Percentiles rank a stretch among this genome's conserved stretches.
phyloP scores from a whole-genome alignment of 768 basidiomycete genomes.

The Psilocybe azurescens region DNA sequence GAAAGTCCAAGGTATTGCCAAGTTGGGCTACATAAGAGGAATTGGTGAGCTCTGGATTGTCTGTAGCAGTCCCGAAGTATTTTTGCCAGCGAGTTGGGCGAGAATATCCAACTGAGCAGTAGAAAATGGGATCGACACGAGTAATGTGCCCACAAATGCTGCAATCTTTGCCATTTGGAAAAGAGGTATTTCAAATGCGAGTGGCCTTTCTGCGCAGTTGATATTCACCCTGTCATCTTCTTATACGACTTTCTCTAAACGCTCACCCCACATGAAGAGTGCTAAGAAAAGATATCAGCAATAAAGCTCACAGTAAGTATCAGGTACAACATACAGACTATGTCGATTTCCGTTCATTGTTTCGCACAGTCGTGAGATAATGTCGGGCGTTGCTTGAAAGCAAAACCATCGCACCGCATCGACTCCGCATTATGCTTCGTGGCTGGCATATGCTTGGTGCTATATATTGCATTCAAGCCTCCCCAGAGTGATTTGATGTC shows the following conservation, averaged over 20 bases:
- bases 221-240: background rate
- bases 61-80: constrained; percentile 57
- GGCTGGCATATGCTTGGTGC: background rate
- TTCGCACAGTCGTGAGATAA: constrained; percentile 27
- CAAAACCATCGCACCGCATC: constrained; percentile 8
- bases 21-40: constrained; percentile 44
- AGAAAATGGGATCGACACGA: constrained; percentile 14
- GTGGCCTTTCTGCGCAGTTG: background rate
- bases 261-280: background rate
- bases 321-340: constrained; percentile 1
- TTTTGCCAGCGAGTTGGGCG: constrained; percentile 48
- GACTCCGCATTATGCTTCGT: constrained; percentile 13
- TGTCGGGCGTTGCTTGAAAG: background rate
- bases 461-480: constrained; percentile 8
- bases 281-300: constrained; percentile 4
- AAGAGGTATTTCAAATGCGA: background rate
- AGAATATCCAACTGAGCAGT: constrained; percentile 22
- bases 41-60: constrained; percentile 52
- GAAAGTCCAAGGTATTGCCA: constrained; percentile 44
- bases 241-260: constrained; percentile 9
- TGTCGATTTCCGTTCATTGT: constrained; percentile 8
- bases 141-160: constrained; percentile 10
- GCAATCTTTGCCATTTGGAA: constrained; percentile 17
- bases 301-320: background rate
- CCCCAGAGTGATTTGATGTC: constrained; percentile 1